phyloP scores from a whole-genome alignment of 176 grass and related monocot species.

The Carex littledalei region DNA sequence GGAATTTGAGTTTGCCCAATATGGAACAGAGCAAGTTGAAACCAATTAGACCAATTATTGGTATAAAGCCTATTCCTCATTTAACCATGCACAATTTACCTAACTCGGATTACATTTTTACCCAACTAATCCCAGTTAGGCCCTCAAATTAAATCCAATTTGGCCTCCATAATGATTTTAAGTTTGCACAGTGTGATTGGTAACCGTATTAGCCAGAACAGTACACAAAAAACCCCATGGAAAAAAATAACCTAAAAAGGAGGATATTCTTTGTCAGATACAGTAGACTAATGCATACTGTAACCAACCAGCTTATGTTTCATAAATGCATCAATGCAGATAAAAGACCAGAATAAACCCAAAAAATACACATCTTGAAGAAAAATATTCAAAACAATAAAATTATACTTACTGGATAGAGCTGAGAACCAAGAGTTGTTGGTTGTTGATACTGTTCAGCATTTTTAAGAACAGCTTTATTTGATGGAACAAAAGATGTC shows the following conservation, averaged over 20 bases:
- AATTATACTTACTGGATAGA: slow-evolving; percentile 60
- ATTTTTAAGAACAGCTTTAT: slow-evolving; percentile 57
- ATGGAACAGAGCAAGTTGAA: background rate
- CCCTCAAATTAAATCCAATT: background rate
- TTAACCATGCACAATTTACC: background rate
- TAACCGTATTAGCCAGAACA: background rate
- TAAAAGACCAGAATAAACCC: slow-evolving; percentile 22
- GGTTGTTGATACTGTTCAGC: slow-evolving; percentile 85
- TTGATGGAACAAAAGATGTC: slow-evolving; percentile 71
- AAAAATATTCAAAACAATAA: slow-evolving; percentile 20
- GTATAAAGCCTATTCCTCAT: background rate
- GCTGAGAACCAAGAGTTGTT: slow-evolving; percentile 77
- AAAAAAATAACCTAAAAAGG: background rate
- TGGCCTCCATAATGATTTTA: background rate
- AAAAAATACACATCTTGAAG: slow-evolving; percentile 14
- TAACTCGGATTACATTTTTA: background rate
- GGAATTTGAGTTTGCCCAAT: background rate
- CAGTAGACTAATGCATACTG: background rate
- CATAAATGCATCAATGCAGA: slow-evolving; percentile 25
- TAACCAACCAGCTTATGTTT: slow-evolving; percentile 6
- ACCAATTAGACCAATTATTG: background rate
- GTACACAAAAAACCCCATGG: background rate
- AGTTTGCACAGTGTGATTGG: background rate
- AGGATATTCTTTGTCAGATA: background rate
- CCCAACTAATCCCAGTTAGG: background rate